Percentiles rank a stretch among this genome's conserved stretches.
These are phyloP conservation scores for Trypanosoma theileri DNA, from an alignment of 208 protist genomes.

Conservation along the genomic window DNA sequence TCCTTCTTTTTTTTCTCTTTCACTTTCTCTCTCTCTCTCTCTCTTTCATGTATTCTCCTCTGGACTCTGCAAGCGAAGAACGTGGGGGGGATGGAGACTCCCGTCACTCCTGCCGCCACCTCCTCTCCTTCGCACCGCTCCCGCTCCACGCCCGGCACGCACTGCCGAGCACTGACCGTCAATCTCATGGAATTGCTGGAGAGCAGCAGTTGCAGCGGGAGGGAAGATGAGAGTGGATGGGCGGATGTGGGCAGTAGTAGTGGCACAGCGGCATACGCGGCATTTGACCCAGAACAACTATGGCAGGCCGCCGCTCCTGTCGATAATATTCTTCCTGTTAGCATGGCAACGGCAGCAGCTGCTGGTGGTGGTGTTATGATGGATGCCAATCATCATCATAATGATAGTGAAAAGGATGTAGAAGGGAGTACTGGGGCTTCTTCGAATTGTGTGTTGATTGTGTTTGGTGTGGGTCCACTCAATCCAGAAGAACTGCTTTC, in stretches of 20 bases:
- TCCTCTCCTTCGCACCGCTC: constrained; percentile 1
- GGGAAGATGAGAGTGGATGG: not conserved
- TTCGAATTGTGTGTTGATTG: constrained; percentile 17
- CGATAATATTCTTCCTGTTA: not conserved
- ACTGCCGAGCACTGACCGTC: constrained; percentile 19
- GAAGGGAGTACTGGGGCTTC: not conserved
- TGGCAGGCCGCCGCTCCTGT: not conserved
- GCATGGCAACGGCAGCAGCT: too few relatives aligned
- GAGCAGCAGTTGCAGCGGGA: not conserved
- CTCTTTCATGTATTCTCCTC: not conserved
- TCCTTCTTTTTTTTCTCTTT: not conserved
- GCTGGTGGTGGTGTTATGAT: too few relatives aligned
- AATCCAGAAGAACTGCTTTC: not conserved
- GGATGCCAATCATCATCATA: not conserved
- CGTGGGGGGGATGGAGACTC: constrained; percentile 14
- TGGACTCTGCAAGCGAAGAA: not conserved
- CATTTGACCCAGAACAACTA: constrained; percentile 9
- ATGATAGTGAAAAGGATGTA: not conserved
- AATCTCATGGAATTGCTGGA: constrained; percentile 26
- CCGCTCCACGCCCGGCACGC: not conserved
- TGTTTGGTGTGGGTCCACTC: constrained; percentile 18
- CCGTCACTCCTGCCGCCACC: constrained; percentile 2
- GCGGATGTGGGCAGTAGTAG: not conserved
- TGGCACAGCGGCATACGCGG: constrained; percentile 2
- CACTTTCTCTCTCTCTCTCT: not conserved